Evolutionary conservation across 2,329 filamentous ascomycete species (phyloP).

Genomic region (Xylariaceae sp.): DNA sequence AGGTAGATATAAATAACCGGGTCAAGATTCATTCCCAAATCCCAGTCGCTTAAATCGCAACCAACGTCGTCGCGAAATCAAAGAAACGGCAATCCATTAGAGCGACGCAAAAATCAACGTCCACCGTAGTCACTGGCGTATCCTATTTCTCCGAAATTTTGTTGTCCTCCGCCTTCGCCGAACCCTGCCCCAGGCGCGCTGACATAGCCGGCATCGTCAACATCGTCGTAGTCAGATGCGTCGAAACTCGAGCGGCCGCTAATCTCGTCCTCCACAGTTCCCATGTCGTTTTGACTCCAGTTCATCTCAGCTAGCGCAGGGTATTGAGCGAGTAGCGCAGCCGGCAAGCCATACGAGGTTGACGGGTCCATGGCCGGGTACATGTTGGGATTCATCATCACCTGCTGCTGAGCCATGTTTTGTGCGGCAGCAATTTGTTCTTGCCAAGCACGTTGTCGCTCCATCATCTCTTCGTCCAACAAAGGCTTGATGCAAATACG

Average conservation of each 20-base stretch:
- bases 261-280: constrained; percentile 70
- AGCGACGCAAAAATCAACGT: constrained; percentile 27
- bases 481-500: constrained; percentile 96
- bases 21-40: constrained; percentile 1
- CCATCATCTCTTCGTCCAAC: constrained; percentile 85
- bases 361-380: constrained; percentile 56
- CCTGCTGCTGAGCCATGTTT: constrained; percentile 50
- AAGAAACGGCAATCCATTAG: neutral
- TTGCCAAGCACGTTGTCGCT: constrained; percentile 69
- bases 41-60: constrained; percentile 9
- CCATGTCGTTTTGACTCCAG: constrained; percentile 64
- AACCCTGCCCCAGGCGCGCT: constrained; percentile 57
- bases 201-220: constrained; percentile 64
- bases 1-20: neutral
- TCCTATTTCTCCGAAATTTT: constrained; percentile 51
- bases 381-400: constrained; percentile 44
- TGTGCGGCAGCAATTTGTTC: constrained; percentile 56
- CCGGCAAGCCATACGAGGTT: constrained; percentile 65
- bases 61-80: constrained; percentile 4
- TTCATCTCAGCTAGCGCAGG: constrained; percentile 87
- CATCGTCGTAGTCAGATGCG: constrained; percentile 70
- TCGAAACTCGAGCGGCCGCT: constrained; percentile 78
- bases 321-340: constrained; percentile 84
- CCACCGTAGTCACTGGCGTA: constrained; percentile 51
- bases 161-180: constrained; percentile 51